Evolutionary conservation across 495 filamentous ascomycete species (phyloP).

Genomic region (Neurospora sp.): DNA sequence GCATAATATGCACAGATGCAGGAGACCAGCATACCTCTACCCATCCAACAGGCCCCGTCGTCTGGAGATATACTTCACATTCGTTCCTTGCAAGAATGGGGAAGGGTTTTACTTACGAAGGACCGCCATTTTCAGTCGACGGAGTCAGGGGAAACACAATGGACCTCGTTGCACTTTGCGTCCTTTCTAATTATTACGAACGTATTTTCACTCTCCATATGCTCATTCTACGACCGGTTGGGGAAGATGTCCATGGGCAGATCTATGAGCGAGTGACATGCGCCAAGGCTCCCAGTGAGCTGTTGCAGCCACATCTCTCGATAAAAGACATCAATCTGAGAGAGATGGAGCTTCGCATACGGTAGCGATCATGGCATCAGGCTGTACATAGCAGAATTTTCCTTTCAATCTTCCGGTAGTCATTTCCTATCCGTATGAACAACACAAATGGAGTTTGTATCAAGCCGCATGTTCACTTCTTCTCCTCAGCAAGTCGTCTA

Average conservation of each 20-base stretch:
- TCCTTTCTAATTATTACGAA: rapidly evolving
- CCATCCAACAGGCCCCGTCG: not conserved
- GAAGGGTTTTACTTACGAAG: too few species aligned
- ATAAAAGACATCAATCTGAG: not conserved
- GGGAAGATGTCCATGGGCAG: not conserved
- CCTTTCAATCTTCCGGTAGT: not conserved
- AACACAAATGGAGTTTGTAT: not conserved
- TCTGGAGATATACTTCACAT: not conserved
- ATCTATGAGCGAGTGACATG: not conserved
- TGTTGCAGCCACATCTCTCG: too few species aligned
- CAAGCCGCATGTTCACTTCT: not conserved
- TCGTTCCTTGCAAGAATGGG: too few species aligned
- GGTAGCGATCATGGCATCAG: not conserved
- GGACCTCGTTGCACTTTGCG: not conserved
- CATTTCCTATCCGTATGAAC: too few species aligned
- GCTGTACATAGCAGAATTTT: not conserved
- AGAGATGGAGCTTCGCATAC: not conserved
- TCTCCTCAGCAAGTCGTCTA: not conserved
- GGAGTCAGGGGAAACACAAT: not conserved
- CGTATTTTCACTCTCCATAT: rapidly evolving
- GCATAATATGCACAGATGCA: not conserved
- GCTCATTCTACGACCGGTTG: not conserved
- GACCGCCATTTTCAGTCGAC: not conserved
- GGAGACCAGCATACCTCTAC: not conserved
- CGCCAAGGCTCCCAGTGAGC: too few species aligned